Evolutionary conservation across 331 rosid species (phyloP).

Genomic region (Malus hybrid): DNA sequence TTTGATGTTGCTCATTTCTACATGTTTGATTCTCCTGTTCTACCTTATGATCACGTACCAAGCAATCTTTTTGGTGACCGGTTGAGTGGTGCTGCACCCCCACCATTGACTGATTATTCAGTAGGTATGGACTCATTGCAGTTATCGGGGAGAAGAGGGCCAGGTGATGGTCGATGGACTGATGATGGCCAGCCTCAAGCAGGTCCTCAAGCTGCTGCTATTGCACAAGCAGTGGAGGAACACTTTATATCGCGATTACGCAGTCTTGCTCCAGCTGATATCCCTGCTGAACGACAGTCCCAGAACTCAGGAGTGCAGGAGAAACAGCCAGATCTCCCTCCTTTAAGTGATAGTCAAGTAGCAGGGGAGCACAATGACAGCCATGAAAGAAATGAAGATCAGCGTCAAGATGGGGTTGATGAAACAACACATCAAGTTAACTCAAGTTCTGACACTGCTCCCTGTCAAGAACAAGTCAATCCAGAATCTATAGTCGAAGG

Average conservation of each 20-base stretch:
- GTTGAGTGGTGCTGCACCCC: slow-evolving; percentile 76
- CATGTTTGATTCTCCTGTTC: slow-evolving; percentile 94
- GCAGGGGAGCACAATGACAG: slow-evolving; percentile 38
- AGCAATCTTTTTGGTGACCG: slow-evolving; percentile 78
- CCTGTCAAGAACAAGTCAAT: slow-evolving; percentile 48
- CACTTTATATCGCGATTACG: slow-evolving; percentile 57
- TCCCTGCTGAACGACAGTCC: slow-evolving; percentile 49
- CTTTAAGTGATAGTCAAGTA: slow-evolving; percentile 46
- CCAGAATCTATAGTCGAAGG: slow-evolving; percentile 37
- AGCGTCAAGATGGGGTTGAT: slow-evolving; percentile 51
- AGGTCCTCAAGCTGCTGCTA: slow-evolving; percentile 67
- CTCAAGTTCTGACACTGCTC: slow-evolving; percentile 33
- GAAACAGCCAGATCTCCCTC: slow-evolving; percentile 52
- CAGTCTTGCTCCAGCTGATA: slow-evolving; percentile 41
- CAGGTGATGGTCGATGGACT: slow-evolving; percentile 92
- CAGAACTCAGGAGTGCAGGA: slow-evolving; percentile 57
- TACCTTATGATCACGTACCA: slow-evolving; percentile 68
- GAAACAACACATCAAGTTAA: slow-evolving; percentile 37
- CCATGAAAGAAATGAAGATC: slow-evolving; percentile 52
- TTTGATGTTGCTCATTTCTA: slow-evolving; percentile 80
- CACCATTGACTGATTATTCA: slow-evolving; percentile 91
- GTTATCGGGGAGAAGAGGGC: slow-evolving; percentile 77
- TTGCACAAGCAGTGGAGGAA: slow-evolving; percentile 92
- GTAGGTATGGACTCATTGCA: slow-evolving; percentile 90
- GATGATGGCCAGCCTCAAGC: slow-evolving; percentile 99